These are phyloP conservation scores for Metahyphopichia silvanorum DNA, from an alignment of 805 yeast species.

Conservation along the genomic window DNA sequence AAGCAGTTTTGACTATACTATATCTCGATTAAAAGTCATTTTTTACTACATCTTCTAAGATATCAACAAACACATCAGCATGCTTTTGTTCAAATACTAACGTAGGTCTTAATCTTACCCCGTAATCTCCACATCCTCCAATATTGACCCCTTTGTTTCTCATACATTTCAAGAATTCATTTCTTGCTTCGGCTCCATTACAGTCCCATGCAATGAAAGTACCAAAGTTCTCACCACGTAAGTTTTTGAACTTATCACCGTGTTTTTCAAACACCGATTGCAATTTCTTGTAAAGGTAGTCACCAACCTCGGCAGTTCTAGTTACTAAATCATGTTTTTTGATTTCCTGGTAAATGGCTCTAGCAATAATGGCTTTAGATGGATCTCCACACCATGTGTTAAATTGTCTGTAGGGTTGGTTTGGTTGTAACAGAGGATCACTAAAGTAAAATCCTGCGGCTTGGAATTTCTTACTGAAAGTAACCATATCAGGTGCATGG, in stretches of 20 bases:
- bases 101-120: slow-evolving; percentile 65
- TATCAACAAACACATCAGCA: slow-evolving; percentile 53
- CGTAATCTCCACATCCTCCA: slow-evolving; percentile 63
- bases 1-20: too few relatives aligned
- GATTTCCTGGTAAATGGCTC: slow-evolving; percentile 56
- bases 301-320: slow-evolving; percentile 51
- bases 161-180: slow-evolving; percentile 41
- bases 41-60: slow-evolving; percentile 28
- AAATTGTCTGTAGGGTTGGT: slow-evolving; percentile 64
- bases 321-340: slow-evolving; percentile 45
- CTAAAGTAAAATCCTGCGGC: slow-evolving; percentile 69
- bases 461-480: slow-evolving; percentile 71
- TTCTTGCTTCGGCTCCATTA: slow-evolving; percentile 41
- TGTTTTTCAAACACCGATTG: slow-evolving; percentile 33
- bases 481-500: slow-evolving; percentile 65
- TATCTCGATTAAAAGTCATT: not conserved
- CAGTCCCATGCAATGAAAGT: slow-evolving; percentile 67
- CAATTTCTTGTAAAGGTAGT: slow-evolving; percentile 47
- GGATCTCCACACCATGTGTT: slow-evolving; percentile 83
- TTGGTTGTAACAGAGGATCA: slow-evolving; percentile 57
- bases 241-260: slow-evolving; percentile 41
- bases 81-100: slow-evolving; percentile 60
- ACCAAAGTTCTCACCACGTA: slow-evolving; percentile 63
- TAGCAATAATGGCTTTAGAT: slow-evolving; percentile 62
- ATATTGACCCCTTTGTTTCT: slow-evolving; percentile 57